phyloP scores from a whole-genome alignment of 495 filamentous ascomycete genomes.

The Penicillium waksmanii region DNA sequence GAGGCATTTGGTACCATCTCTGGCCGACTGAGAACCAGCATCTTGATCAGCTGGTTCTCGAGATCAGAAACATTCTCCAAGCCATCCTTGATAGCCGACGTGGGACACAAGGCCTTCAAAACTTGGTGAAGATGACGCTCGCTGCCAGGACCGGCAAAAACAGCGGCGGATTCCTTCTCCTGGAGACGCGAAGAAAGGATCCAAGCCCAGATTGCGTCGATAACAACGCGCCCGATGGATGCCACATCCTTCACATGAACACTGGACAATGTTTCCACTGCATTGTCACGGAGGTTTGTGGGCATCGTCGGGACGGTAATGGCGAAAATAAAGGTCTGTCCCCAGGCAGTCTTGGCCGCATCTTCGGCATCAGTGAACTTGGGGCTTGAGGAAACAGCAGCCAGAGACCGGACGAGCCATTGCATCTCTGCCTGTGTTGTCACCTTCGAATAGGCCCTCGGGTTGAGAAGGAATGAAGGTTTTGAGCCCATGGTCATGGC shows the following conservation, averaged over 20 bases:
- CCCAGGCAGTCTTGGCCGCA: conserved; percentile 64
- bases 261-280: conserved; percentile 58
- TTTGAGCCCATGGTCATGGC: conserved; percentile 69
- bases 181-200: conserved; percentile 60
- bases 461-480: conserved; percentile 82
- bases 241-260: conserved; percentile 60
- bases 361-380: conserved; percentile 39
- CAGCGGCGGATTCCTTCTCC: conserved; percentile 78
- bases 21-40: conserved; percentile 77
- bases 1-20: conserved; percentile 74
- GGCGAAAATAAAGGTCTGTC: conserved; percentile 78
- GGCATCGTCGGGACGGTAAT: conserved; percentile 63
- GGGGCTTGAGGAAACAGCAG: conserved; percentile 55
- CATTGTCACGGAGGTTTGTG: conserved; percentile 59
- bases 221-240: conserved; percentile 59
- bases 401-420: conserved; percentile 76
- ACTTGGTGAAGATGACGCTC: conserved; percentile 57
- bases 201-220: conserved; percentile 85
- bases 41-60: conserved; percentile 66
- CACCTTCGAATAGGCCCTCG: conserved; percentile 80
- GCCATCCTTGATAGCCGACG: conserved; percentile 40
- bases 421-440: conserved; percentile 68
- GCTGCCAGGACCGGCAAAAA: conserved; percentile 66
- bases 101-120: conserved; percentile 71
- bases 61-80: conserved; percentile 44